Evolutionary conservation across 768 basidiomycete species (phyloP), one percentile per base, ranked within the genome.

Genomic region (Leucosporidium creatinivorum): DNA sequence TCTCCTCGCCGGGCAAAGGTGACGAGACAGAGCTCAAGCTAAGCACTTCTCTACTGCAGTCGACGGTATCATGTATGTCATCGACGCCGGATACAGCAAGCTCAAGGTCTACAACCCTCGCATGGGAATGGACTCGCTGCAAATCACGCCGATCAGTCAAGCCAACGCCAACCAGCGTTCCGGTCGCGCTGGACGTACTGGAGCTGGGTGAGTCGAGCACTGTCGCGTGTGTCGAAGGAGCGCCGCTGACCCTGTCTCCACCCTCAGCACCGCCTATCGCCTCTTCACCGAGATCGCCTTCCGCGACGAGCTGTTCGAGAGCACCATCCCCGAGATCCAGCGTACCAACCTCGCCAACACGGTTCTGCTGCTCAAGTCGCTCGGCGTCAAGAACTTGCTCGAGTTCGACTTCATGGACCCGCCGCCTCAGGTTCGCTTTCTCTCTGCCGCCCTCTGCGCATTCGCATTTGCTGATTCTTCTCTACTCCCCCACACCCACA

Each of bases 371-470:
- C 82, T 99, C 66, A 99, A 98, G 77, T 93, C 93, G 4, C 82
- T 99, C 8, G 94, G 96, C 15, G 96, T 99, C 51, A 96, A 96
- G 81, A 92, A 98, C 77, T 79, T 97, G 51, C 83, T 99, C 26
- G 94, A 99, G 79, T 99, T 98, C 76, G 94, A 98, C 79, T 99
- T 99, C 77, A 98, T 99, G 96, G 96, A 99, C 77, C 96, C 96
- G n/a, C 96, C 96, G 26, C 96, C 96, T n/a, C 93, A 94, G 83
- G 90, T 71, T 21, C 50, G 69, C 56, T 10, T 33, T 28, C 36
- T 49, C 49, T 21, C 25, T 9, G 48, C 39, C 1, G 2, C 25
- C 13, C 17, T n/a, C n/a, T n/a, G n/a, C n/a, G n/a, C n/a, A n/a
- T n/a, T n/a, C n/a, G n/a, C n/a, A n/a, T n/a, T n/a, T n/a, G n/a